Base-by-base conservation (phyloP, 192 early-diverging fungal species). In the Geranomyces variabilis region DNA sequence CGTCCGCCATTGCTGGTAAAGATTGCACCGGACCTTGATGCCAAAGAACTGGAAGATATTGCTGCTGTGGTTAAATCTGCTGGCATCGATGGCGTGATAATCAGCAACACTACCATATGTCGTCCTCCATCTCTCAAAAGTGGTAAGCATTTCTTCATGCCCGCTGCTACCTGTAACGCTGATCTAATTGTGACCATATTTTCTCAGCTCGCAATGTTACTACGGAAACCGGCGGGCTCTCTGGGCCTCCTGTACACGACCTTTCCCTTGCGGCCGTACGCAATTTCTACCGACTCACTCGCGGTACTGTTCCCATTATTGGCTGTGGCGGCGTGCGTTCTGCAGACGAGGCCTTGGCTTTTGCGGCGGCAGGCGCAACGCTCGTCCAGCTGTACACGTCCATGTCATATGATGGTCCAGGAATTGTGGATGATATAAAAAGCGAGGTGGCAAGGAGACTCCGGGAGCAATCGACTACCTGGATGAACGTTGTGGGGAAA, bases 41-140 rank as follows among this genome's bases (percentile, higher is more conserved):
- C 80, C 51, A 83, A 85, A 46, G 92, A 96, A 76, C 81, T 94
- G 26, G 74, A 86, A 33, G 87, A 95, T 65, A 90, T 96, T 67
- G 91, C 95, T 0, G 85, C 88, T 59, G 88, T 92, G 10, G 91
- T 90, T 4, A 48, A 88, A 47, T 79, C 85, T 31, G 86, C 86
- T 67, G 79, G 88, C 15, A 81, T 95, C 19, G 94, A 95, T 75
- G 95, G 93, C 49, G 87, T 95, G 49, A 93, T 96, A 68, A 84
- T 94, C 41, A 85, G 89, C 62, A 96, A 96, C 88, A 96, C 95
- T 12, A 95, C 95, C 36, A 87, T 88, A 49, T 79, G 86, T 28
- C 86, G 94, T 21, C 93, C 94, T 13, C 67, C 61, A 0, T 75
- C 61, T 13, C 75, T 95, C 44, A 77, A 74, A 63, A 84, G 82